These are phyloP conservation scores for Tephrocybe sp. DNA, from an alignment of 768 basidiomycete species.

Conservation along the genomic window DNA sequence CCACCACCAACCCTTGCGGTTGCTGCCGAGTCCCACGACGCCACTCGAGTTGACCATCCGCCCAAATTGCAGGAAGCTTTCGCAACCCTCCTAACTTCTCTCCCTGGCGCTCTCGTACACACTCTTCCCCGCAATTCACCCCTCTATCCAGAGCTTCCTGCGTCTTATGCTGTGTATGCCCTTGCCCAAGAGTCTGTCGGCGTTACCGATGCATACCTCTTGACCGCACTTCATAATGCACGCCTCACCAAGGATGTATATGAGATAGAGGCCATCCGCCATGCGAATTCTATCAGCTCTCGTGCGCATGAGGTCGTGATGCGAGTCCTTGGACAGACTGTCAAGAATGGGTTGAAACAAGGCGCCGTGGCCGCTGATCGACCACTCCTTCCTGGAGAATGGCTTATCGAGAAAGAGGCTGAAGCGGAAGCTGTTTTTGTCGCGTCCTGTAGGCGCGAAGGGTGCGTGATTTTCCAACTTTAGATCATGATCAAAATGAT, in stretches of 20 bases:
- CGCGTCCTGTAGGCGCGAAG: slow-evolving; percentile 83
- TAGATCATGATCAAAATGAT: neutral
- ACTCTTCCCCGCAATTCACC: slow-evolving; percentile 52
- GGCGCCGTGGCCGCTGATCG: slow-evolving; percentile 43
- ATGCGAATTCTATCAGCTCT: slow-evolving; percentile 84
- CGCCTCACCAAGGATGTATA: slow-evolving; percentile 72
- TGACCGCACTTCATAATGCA: slow-evolving; percentile 75
- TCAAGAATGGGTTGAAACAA: slow-evolving; percentile 51
- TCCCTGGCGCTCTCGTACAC: slow-evolving; percentile 62
- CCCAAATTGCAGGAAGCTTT: slow-evolving; percentile 45
- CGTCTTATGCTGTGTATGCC: slow-evolving; percentile 37
- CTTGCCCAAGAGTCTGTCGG: slow-evolving; percentile 30
- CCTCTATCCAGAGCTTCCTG: slow-evolving; percentile 50
- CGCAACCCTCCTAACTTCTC: slow-evolving; percentile 41
- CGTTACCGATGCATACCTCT: slow-evolving; percentile 61
- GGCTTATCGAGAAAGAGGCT: slow-evolving; percentile 88
- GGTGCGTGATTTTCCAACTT: slow-evolving; percentile 45
- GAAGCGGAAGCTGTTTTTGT: slow-evolving; percentile 95
- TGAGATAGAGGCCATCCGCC: slow-evolving; percentile 74
- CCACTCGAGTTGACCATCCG: slow-evolving; percentile 56
- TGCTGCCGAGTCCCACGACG: slow-evolving; percentile 48
- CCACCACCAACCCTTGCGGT: slow-evolving; percentile 69
- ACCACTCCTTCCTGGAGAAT: slow-evolving; percentile 70
- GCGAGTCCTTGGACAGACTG: slow-evolving; percentile 80
- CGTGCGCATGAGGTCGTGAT: slow-evolving; percentile 90